Conservation (phyloP, 2,329 filamentous ascomycete species). For the Aureobasidium sp. region DNA sequence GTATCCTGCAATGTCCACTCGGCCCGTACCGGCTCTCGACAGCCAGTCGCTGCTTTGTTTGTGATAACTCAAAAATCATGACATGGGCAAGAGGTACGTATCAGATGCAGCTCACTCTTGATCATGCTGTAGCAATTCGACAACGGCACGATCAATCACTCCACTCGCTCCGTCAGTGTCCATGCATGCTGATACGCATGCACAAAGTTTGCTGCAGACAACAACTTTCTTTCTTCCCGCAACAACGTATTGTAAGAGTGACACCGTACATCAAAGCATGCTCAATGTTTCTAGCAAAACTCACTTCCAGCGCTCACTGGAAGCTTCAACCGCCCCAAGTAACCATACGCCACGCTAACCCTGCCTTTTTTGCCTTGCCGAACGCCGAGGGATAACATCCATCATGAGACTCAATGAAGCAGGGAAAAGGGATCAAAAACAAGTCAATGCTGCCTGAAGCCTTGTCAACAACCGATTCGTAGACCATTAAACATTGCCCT, state of each 20-base stretch:
- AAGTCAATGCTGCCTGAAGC: neutral
- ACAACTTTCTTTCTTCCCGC: neutral
- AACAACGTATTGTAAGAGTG: neutral
- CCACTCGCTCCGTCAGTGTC: neutral
- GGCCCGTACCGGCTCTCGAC: conserved; percentile 10
- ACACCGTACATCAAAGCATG: neutral
- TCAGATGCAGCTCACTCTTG: conserved; percentile 8
- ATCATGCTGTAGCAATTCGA: neutral
- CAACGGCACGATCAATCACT: conserved; percentile 1
- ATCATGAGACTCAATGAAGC: conserved; percentile 3
- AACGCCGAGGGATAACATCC: conserved; percentile 8
- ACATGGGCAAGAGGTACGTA: conserved; percentile 10
- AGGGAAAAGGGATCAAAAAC: neutral
- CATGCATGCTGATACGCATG: neutral
- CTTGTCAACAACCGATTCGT: neutral
- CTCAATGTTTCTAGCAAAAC: neutral
- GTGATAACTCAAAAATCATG: conserved; percentile 15
- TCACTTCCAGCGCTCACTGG: neutral
- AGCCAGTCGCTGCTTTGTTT: conserved; percentile 14
- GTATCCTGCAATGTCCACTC: conserved; percentile 14
- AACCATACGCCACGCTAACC: conserved; percentile 15
- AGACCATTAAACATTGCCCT: conserved; percentile 14
- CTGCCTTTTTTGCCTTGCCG: conserved; percentile 12
- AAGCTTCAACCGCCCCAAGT: neutral
- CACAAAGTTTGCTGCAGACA: neutral